A percentile compares a stretch with the other conserved stretches of the same genome.
phyloP scores from a whole-genome alignment of 441 rosid genomes.

The Rhodomyrtus psidioides region DNA sequence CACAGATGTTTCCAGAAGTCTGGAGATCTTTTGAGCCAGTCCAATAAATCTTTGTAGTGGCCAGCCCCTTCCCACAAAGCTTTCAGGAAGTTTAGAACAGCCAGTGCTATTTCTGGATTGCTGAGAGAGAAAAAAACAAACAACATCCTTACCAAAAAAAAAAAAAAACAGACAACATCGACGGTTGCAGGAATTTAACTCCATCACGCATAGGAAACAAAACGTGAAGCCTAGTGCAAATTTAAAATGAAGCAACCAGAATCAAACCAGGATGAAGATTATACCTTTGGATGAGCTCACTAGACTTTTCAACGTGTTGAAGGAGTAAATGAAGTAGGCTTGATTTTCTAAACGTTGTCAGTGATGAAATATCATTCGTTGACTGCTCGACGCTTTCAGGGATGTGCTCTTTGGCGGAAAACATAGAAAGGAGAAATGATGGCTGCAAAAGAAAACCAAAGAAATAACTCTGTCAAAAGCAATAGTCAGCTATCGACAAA shows the following conservation, averaged over 20 bases:
- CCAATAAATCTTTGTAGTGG: constrained; percentile 48
- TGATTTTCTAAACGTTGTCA: constrained; percentile 28
- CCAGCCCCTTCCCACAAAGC: constrained; percentile 93
- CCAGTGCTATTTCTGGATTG: constrained; percentile 45
- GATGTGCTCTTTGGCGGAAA: constrained; percentile 33
- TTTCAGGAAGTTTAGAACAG: constrained; percentile 65
- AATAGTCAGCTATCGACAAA: not conserved
- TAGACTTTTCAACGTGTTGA: constrained; percentile 44
- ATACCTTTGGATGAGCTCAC: constrained; percentile 65
- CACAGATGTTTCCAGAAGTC: constrained; percentile 68
- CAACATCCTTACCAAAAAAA: no score
- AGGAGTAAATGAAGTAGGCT: constrained; percentile 39
- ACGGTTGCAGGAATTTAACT: not conserved
- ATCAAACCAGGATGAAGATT: constrained; percentile 4
- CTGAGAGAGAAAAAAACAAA: constrained; percentile 32
- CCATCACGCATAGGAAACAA: constrained; percentile 7
- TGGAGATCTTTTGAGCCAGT: constrained; percentile 42
- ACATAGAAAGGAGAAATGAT: constrained; percentile 65
- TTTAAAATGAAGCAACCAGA: constrained; percentile 1
- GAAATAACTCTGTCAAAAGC: not conserved
- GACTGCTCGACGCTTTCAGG: constrained; percentile 25
- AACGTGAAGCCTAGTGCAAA: constrained; percentile 8
- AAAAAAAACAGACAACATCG: not conserved
- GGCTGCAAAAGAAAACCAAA: constrained; percentile 51
- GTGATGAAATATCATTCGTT: constrained; percentile 23